phyloP scores from a whole-genome alignment of 2,329 filamentous ascomycete genomes.

The Colletotrichum sp. region DNA sequence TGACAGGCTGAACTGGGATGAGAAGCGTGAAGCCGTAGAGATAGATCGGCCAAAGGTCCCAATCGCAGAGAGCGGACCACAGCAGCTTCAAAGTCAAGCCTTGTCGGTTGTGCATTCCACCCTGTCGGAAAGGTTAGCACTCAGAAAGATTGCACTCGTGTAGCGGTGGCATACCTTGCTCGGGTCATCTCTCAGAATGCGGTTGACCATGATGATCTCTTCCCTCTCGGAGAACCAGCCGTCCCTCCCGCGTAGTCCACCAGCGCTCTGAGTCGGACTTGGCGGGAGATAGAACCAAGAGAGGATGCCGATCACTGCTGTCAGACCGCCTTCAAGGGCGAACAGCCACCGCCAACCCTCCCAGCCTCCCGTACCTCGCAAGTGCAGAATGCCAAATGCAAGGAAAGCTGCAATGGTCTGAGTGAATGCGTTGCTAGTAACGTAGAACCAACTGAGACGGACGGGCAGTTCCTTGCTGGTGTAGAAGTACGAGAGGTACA shows the following conservation, averaged over 20 bases:
- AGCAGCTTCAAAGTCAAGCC: slow-evolving; percentile 50
- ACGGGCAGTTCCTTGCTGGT: slow-evolving; percentile 68
- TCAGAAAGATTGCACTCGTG: rapidly evolving
- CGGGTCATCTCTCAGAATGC: slow-evolving; percentile 42
- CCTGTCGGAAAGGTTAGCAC: slow-evolving; percentile 20
- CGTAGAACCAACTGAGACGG: slow-evolving; percentile 71
- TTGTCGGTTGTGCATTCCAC: slow-evolving; percentile 60
- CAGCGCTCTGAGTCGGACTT: slow-evolving; percentile 64
- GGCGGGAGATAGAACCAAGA: slow-evolving; percentile 52
- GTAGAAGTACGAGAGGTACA: slow-evolving; percentile 69
- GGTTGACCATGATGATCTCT: slow-evolving; percentile 68
- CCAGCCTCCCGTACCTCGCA: slow-evolving; percentile 52
- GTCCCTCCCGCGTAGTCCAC: slow-evolving; percentile 56
- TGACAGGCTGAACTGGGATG: slow-evolving; percentile 28
- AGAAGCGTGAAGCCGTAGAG: slow-evolving; percentile 39
- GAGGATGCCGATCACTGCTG: slow-evolving; percentile 46
- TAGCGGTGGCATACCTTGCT: background rate
- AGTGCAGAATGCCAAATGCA: slow-evolving; percentile 58
- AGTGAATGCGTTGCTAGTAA: slow-evolving; percentile 54
- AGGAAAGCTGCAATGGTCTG: slow-evolving; percentile 56
- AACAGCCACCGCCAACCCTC: slow-evolving; percentile 61
- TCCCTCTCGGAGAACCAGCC: slow-evolving; percentile 65
- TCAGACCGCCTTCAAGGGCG: slow-evolving; percentile 48
- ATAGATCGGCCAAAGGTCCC: slow-evolving; percentile 61
- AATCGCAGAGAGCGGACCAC: slow-evolving; percentile 54